Conservation (phyloP, 495 filamentous ascomycete species). For the Filosporella fistucella region DNA sequence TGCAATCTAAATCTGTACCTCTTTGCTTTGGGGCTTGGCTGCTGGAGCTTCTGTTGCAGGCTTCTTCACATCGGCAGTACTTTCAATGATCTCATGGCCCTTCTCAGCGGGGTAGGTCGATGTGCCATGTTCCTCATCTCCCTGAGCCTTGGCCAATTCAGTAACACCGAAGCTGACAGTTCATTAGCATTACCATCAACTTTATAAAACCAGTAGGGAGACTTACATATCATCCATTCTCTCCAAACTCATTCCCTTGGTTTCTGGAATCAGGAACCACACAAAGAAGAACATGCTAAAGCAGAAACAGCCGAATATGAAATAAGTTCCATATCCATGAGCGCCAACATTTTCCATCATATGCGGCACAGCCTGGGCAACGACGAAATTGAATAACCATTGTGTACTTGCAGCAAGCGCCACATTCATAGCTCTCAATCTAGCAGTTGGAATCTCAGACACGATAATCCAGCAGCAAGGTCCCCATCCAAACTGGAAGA, state of each 20-base stretch:
- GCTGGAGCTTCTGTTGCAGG: neutral
- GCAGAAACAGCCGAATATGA: slow-evolving; percentile 58
- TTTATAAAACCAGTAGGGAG: slow-evolving; percentile 28
- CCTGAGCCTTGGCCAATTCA: slow-evolving; percentile 18
- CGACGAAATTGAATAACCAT: slow-evolving; percentile 69
- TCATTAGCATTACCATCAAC: slow-evolving; percentile 44
- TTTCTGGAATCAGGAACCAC: slow-evolving; percentile 71
- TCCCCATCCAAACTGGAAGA: slow-evolving; percentile 78
- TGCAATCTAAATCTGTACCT: neutral
- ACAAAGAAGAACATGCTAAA: slow-evolving; percentile 57
- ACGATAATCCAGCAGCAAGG: slow-evolving; percentile 77
- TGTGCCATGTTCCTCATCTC: slow-evolving; percentile 17
- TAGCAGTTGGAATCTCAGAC: slow-evolving; percentile 68
- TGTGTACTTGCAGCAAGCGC: slow-evolving; percentile 65
- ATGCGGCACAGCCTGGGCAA: slow-evolving; percentile 55
- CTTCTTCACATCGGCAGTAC: slow-evolving; percentile 6
- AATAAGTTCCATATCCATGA: slow-evolving; percentile 58
- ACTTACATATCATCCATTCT: slow-evolving; percentile 41
- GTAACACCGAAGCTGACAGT: slow-evolving; percentile 46
- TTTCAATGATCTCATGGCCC: slow-evolving; percentile 6
- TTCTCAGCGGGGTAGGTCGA: too few relatives aligned
- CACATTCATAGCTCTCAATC: slow-evolving; percentile 67
- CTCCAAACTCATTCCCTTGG: slow-evolving; percentile 53
- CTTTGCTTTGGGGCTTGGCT: neutral
- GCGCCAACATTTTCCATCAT: slow-evolving; percentile 62